Evolutionary conservation across 306 rosid species (phyloP).

Genomic region (Quercus berberidifolia): DNA sequence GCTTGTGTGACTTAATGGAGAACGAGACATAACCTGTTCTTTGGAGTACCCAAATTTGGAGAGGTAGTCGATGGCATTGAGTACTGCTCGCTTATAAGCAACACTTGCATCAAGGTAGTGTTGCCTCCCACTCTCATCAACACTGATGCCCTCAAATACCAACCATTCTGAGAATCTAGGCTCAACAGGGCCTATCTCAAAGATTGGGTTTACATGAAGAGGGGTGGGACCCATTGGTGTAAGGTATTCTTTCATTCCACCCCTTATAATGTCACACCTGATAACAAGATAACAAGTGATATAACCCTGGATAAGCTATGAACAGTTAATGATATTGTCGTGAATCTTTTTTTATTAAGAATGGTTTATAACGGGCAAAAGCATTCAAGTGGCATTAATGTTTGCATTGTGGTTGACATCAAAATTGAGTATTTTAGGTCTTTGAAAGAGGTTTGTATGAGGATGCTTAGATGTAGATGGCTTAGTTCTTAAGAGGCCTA

Average conservation of each 20-base stretch:
- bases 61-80: constrained; percentile 72
- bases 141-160: constrained; percentile 85
- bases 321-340: background rate
- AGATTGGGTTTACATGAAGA: constrained; percentile 86
- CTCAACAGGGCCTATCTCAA: constrained; percentile 85
- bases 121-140: constrained; percentile 78
- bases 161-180: constrained; percentile 94
- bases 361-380: background rate
- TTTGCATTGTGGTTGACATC: background rate
- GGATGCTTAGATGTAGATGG: background rate
- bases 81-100: constrained; percentile 81
- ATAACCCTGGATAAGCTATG: background rate
- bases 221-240: constrained; percentile 96
- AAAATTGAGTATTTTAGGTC: background rate
- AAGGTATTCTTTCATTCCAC: constrained; percentile 95
- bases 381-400: background rate
- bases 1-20: background rate
- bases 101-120: constrained; percentile 79
- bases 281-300: background rate
- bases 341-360: background rate
- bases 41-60: constrained; percentile 78
- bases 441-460: background rate
- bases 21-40: constrained; percentile 53
- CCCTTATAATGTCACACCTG: constrained; percentile 84
- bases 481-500: background rate